Percentiles rank a stretch among this genome's conserved stretches.
Evolutionary conservation across 1,284 basidiomycete genomes (phyloP).

Genomic region (Ustilago hordei): DNA sequence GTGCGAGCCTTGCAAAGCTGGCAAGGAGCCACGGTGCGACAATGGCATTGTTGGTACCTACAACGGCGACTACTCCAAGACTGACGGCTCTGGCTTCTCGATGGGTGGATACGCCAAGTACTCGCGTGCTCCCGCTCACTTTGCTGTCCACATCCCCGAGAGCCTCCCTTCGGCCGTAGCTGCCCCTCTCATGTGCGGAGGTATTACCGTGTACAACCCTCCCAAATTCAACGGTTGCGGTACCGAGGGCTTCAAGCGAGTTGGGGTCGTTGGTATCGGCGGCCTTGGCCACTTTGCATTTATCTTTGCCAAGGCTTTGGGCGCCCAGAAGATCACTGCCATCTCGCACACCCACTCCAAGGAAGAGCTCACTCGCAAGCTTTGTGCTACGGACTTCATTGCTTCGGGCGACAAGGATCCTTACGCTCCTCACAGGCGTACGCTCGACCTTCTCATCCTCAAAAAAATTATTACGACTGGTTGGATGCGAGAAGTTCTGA

Average conservation of each 20-base stretch:
- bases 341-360: constrained; percentile 59
- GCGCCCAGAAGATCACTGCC: constrained; percentile 59
- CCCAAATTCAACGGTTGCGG: constrained; percentile 62
- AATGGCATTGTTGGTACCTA: constrained; percentile 59
- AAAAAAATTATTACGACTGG: constrained; percentile 22
- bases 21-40: constrained; percentile 55
- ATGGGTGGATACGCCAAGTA: constrained; percentile 62
- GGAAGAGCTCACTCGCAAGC: constrained; percentile 53
- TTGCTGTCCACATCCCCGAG: constrained; percentile 66
- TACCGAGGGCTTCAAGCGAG: constrained; percentile 51
- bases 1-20: constrained; percentile 74
- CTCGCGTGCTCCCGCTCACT: constrained; percentile 59
- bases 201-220: constrained; percentile 65
- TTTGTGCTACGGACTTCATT: constrained; percentile 61
- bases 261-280: constrained; percentile 63
- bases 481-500: not conserved
- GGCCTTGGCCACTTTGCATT: constrained; percentile 64
- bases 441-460: constrained; percentile 71
- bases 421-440: constrained; percentile 61
- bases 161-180: constrained; percentile 57
- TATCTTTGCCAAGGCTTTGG: constrained; percentile 61
- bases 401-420: constrained; percentile 47
- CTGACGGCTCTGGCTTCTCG: constrained; percentile 68
- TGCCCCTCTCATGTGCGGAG: constrained; percentile 66
- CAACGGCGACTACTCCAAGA: constrained; percentile 72